These are phyloP conservation scores for Protomyces inundatus DNA, from an alignment of 1,139 yeast species.

Conservation along the genomic window DNA sequence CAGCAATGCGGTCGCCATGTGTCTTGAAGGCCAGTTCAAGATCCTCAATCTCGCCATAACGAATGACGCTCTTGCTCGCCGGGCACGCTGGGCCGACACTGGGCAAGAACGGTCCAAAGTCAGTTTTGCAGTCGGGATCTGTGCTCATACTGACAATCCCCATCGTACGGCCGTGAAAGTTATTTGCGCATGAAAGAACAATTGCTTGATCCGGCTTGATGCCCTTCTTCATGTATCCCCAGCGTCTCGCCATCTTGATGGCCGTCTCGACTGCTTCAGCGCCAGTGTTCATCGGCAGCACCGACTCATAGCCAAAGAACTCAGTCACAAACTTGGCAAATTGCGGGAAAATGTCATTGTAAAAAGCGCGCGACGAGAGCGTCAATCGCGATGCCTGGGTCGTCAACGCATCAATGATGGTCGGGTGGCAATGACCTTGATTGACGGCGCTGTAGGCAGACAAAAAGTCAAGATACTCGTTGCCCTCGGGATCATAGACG, in stretches of 20 bases:
- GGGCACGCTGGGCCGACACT: constrained; percentile 82
- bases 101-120: constrained; percentile 84
- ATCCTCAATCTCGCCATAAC: constrained; percentile 81
- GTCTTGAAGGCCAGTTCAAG: constrained; percentile 73
- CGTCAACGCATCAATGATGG: constrained; percentile 73
- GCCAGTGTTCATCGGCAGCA: constrained; percentile 93
- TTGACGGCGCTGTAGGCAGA: constrained; percentile 85
- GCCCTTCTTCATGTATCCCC: constrained; percentile 90
- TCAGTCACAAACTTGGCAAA: constrained; percentile 87
- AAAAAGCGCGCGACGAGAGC: constrained; percentile 85
- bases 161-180: constrained; percentile 94
- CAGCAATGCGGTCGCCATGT: constrained; percentile 89
- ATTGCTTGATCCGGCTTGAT: constrained; percentile 80
- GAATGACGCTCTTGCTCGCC: constrained; percentile 47
- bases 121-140: constrained; percentile 83
- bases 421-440: constrained; percentile 98
- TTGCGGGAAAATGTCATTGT: constrained; percentile 79
- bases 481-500: constrained; percentile 98
- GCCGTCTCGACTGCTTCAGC: constrained; percentile 94
- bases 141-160: constrained; percentile 96
- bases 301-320: constrained; percentile 84
- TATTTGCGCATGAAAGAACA: constrained; percentile 76
- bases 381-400: constrained; percentile 86
- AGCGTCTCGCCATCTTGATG: constrained; percentile 86
- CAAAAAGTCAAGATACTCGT: constrained; percentile 39